phyloP scores from a whole-genome alignment of 169 alveolate species.

The Pseudocohnilembus persalinus region DNA sequence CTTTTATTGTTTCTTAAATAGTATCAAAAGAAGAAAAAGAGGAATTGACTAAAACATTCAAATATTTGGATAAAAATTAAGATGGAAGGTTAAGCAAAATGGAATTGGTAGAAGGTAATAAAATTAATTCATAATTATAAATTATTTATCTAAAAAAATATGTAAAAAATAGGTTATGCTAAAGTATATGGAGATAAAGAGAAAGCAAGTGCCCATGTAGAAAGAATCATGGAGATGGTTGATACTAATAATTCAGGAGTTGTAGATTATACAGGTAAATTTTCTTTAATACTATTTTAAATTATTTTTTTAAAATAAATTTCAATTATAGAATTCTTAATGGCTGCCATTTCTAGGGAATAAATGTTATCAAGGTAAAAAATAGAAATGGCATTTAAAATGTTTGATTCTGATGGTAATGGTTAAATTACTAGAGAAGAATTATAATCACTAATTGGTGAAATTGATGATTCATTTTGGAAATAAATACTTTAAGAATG shows the following conservation, averaged over 20 bases:
- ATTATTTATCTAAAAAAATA: neutral
- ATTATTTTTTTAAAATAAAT: too few species aligned
- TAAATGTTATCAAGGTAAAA: slow-evolving; percentile 87
- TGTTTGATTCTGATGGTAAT: slow-evolving; percentile 96
- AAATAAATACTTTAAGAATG: slow-evolving; percentile 59
- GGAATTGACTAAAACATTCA: slow-evolving; percentile 85
- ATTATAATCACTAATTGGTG: slow-evolving; percentile 51
- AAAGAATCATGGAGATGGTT: slow-evolving; percentile 68
- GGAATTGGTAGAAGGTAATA: slow-evolving; percentile 49
- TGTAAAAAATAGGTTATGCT: neutral
- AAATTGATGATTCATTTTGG: slow-evolving; percentile 61
- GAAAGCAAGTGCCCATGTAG: slow-evolving; percentile 74
- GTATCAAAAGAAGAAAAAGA: slow-evolving; percentile 88
- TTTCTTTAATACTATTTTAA: neutral
- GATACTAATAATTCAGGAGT: slow-evolving; percentile 86
- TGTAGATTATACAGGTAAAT: slow-evolving; percentile 61
- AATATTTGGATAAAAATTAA: slow-evolving; percentile 89
- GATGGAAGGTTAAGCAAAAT: slow-evolving; percentile 78
- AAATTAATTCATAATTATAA: too few species aligned
- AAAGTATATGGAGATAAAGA: slow-evolving; percentile 32
- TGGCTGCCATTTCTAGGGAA: slow-evolving; percentile 92
- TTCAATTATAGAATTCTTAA: slow-evolving; percentile 84
- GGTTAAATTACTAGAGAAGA: slow-evolving; percentile 93
- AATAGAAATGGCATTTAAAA: slow-evolving; percentile 91
- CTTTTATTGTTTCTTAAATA: slow-evolving; percentile 64